Evolutionary conservation across 192 early-diverging fungal species (phyloP).

Genomic region (Mortierella hygrophila): DNA sequence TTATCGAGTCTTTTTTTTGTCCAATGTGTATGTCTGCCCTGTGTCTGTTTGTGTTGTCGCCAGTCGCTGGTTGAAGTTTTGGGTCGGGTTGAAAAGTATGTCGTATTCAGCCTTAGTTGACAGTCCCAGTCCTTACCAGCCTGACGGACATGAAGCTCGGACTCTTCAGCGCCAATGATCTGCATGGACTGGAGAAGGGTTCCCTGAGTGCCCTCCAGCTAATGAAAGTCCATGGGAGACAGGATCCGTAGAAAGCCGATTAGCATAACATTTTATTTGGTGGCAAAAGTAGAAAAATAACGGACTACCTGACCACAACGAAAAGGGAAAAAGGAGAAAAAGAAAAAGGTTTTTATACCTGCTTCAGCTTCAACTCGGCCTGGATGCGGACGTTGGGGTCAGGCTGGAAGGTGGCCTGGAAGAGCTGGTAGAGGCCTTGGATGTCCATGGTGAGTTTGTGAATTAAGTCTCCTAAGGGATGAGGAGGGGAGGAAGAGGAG

Average conservation of each 20-base stretch:
- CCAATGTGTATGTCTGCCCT: not conserved
- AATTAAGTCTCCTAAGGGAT: slow-evolving; percentile 5
- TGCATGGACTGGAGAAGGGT: slow-evolving; percentile 59
- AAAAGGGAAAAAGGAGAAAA: not conserved
- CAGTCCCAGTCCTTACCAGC: slow-evolving; percentile 57
- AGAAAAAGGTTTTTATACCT: slow-evolving; percentile 51
- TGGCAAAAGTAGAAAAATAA: not conserved
- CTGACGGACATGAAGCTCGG: slow-evolving; percentile 67
- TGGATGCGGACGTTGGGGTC: slow-evolving; percentile 84
- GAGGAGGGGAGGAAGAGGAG: not conserved
- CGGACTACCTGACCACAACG: not conserved
- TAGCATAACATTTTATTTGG: not conserved
- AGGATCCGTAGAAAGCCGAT: not conserved
- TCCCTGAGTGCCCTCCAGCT: slow-evolving; percentile 49
- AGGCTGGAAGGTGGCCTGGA: slow-evolving; percentile 86
- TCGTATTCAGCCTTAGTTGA: not conserved
- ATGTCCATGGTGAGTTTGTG: slow-evolving; percentile 66
- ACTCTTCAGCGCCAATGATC: slow-evolving; percentile 68
- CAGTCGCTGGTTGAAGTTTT: not conserved
- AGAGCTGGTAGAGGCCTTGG: slow-evolving; percentile 73
- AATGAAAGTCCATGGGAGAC: not conserved
- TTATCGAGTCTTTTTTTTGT: not conserved
- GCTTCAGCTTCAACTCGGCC: slow-evolving; percentile 86
- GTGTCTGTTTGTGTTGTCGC: not conserved
- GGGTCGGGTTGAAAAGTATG: not conserved